These are phyloP conservation scores for Lasiodiplodia sp. DNA, from an alignment of 2,329 filamentous ascomycete genomes.

Conservation along the genomic window DNA sequence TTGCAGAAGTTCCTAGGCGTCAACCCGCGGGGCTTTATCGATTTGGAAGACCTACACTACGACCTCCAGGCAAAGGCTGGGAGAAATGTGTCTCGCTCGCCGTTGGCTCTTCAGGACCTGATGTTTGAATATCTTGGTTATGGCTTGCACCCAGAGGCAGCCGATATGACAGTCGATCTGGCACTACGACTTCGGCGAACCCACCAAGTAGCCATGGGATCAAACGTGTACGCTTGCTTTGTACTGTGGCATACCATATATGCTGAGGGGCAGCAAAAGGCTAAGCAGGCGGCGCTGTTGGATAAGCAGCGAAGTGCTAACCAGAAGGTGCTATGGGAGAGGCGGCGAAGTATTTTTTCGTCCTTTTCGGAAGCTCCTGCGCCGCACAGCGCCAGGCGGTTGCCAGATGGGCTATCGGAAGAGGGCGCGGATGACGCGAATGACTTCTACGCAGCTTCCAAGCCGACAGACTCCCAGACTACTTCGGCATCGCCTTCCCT, in stretches of 20 bases:
- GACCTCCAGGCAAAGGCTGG: neutral
- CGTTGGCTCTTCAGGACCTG: neutral
- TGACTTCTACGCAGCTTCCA: neutral
- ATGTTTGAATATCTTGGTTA: neutral
- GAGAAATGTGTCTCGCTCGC: neutral
- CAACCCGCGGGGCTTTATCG: conserved; percentile 71
- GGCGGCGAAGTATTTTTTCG: too few species aligned
- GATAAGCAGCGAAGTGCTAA: neutral
- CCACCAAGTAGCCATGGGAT: neutral
- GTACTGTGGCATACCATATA: neutral
- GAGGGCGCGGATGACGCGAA: neutral
- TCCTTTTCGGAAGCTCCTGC: neutral
- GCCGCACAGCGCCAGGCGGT: too few species aligned
- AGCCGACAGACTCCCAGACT: too few species aligned
- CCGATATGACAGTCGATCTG: neutral
- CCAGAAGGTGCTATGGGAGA: neutral
- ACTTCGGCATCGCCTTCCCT: neutral
- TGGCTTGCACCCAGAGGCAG: neutral
- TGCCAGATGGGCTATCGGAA: neutral
- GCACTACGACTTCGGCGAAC: neutral
- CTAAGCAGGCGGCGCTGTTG: neutral
- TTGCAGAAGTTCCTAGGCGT: conserved; percentile 73
- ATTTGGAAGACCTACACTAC: conserved; percentile 58
- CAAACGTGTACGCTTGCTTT: neutral
- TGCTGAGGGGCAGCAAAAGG: too few species aligned